Conservation (phyloP, 2,329 filamentous ascomycete genomes). For the Alternaria infectoria region DNA sequence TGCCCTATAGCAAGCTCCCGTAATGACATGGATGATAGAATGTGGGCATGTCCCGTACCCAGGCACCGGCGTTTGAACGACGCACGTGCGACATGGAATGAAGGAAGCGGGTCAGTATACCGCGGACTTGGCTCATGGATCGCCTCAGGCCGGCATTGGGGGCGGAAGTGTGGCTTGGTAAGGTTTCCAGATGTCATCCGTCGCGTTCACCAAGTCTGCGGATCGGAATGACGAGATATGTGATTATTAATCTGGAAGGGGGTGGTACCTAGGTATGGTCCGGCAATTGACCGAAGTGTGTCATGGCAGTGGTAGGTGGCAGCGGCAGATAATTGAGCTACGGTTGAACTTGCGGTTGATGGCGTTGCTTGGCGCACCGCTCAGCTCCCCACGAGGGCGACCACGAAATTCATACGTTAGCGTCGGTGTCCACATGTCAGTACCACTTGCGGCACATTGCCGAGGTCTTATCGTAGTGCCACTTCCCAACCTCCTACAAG, state of each 20-base stretch:
- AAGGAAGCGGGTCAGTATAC: not conserved
- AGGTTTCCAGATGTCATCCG: not conserved
- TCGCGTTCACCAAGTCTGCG: not conserved
- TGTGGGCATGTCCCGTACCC: not conserved
- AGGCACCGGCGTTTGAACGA: not conserved
- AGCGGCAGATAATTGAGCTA: not conserved
- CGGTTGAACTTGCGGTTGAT: not conserved
- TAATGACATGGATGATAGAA: not conserved
- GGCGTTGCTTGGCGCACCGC: not conserved
- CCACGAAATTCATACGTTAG: not conserved
- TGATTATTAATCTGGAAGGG: not conserved
- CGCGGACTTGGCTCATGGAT: conserved; percentile 2
- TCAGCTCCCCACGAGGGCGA: not conserved
- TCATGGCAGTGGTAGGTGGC: not conserved
- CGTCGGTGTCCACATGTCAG: not conserved
- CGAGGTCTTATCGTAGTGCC: not conserved
- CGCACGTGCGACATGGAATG: not conserved
- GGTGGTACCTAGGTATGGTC: not conserved
- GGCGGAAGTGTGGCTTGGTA: not conserved
- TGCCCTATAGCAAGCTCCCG: not conserved
- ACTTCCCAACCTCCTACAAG: not conserved
- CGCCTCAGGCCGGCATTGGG: not conserved
- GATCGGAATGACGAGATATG: not conserved
- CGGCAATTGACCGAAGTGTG: not conserved
- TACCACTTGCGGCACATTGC: not conserved